These are phyloP conservation scores for Oemleria cerasiformis DNA, from an alignment of 306 rosid genomes.

Conservation along the genomic window DNA sequence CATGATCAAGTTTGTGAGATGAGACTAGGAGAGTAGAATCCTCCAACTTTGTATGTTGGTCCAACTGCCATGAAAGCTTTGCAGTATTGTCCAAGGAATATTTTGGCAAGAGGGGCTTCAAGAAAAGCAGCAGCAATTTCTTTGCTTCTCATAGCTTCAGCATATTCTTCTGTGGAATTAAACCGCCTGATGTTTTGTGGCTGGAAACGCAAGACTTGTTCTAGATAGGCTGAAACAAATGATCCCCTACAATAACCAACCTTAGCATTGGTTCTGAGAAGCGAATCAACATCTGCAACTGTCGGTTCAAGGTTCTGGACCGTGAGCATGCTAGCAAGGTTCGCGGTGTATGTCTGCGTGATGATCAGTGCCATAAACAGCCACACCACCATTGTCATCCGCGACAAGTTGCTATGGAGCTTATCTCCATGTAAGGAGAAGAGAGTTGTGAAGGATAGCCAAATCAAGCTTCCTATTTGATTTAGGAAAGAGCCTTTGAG, in stretches of 20 bases:
- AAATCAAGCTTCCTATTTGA: slow-evolving; percentile 41
- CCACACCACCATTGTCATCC: slow-evolving; percentile 51
- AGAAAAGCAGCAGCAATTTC: slow-evolving; percentile 46
- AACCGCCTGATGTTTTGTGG: slow-evolving; percentile 21
- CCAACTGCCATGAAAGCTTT: slow-evolving; percentile 34
- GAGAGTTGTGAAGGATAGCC: slow-evolving; percentile 44
- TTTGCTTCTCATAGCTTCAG: slow-evolving; percentile 35
- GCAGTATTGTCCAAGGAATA: slow-evolving; percentile 45
- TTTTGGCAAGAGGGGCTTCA: slow-evolving; percentile 37
- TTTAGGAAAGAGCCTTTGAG: slow-evolving; percentile 32
- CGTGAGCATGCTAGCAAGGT: slow-evolving; percentile 47
- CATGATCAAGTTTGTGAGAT: neutral
- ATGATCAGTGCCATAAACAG: slow-evolving; percentile 45
- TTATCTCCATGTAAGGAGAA: slow-evolving; percentile 36
- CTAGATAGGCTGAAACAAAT: slow-evolving; percentile 30
- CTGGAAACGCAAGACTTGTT: slow-evolving; percentile 15
- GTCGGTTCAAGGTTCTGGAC: slow-evolving; percentile 44
- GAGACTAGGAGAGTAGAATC: slow-evolving; percentile 16
- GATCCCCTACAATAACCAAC: slow-evolving; percentile 44
- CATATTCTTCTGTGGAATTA: slow-evolving; percentile 24
- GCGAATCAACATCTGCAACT: slow-evolving; percentile 23
- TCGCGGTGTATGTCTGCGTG: slow-evolving; percentile 47
- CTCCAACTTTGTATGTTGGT: slow-evolving; percentile 43
- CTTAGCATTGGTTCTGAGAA: slow-evolving; percentile 18
- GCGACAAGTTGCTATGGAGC: slow-evolving; percentile 41